Percentiles rank a stretch among this genome's conserved stretches.
phyloP scores from a whole-genome alignment of 305 asterid species.

The Fraxinus albicans region DNA sequence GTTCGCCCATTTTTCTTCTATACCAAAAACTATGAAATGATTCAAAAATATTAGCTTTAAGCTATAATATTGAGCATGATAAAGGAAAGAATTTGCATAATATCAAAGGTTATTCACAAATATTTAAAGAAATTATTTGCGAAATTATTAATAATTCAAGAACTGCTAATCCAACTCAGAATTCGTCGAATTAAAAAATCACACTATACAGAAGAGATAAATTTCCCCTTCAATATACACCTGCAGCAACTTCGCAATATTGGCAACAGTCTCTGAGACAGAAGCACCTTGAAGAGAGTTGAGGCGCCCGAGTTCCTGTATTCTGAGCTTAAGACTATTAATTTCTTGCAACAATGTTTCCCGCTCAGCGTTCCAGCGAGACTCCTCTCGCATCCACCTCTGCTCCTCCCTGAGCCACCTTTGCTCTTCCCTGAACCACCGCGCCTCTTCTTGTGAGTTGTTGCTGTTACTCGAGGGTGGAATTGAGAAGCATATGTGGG shows the following conservation, averaged over 20 bases:
- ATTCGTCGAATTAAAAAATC: background rate
- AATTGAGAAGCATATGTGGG: conserved; percentile 57
- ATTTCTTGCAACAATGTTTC: conserved; percentile 58
- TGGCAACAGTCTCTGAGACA: conserved; percentile 49
- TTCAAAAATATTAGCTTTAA: background rate
- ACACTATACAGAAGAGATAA: background rate
- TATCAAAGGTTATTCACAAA: too few relatives aligned
- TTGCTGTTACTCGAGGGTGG: conserved; percentile 28
- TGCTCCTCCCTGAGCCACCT: conserved; percentile 94
- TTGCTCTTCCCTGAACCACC: conserved; percentile 69
- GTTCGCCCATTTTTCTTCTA: background rate
- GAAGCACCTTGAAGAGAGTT: conserved; percentile 49
- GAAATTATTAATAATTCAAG: background rate
- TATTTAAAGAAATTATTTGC: background rate
- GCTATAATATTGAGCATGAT: background rate
- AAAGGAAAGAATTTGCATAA: background rate
- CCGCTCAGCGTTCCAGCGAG: conserved; percentile 72
- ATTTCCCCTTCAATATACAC: conserved; percentile 26
- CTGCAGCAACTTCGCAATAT: conserved; percentile 66
- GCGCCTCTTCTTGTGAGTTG: conserved; percentile 42
- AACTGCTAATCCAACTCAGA: background rate
- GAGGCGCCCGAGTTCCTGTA: conserved; percentile 59
- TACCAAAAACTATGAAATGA: background rate
- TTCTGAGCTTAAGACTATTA: conserved; percentile 43
- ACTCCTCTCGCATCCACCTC: conserved; percentile 83